Evolutionary conservation across 1,284 basidiomycete genomes (phyloP).

Genomic region (Golubevia sp.): DNA sequence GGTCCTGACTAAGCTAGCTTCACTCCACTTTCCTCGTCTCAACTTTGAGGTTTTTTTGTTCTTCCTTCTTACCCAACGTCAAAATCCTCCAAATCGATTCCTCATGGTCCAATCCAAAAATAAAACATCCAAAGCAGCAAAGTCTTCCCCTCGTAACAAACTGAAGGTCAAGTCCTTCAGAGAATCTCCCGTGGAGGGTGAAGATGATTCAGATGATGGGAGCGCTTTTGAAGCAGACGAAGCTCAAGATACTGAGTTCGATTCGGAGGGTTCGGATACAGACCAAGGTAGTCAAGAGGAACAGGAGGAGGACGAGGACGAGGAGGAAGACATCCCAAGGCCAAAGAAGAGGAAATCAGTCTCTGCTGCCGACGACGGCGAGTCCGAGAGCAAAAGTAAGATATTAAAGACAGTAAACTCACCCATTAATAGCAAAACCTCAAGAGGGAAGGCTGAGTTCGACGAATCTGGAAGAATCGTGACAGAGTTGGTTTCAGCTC

Average conservation of each 20-base stretch:
- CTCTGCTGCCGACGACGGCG: background rate
- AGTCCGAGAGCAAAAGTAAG: background rate
- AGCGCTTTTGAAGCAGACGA: too few relatives aligned
- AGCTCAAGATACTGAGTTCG: background rate
- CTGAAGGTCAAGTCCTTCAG: background rate
- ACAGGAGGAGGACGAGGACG: background rate
- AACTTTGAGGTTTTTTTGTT: too few relatives aligned
- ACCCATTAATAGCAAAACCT: background rate
- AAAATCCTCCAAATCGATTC: too few relatives aligned
- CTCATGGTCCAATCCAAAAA: too few relatives aligned
- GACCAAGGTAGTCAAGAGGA: background rate
- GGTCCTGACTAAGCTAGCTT: too few relatives aligned
- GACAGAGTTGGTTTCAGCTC: background rate
- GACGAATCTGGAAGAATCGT: background rate
- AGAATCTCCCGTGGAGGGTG: background rate
- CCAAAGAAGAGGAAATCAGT: background rate
- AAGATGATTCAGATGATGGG: conserved; percentile 6
- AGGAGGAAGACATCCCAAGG: background rate
- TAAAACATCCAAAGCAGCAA: too few relatives aligned
- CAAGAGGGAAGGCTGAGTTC: background rate
- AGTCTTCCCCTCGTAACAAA: too few relatives aligned
- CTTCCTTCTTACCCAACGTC: too few relatives aligned
- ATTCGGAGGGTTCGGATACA: conserved; percentile 1
- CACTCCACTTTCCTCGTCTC: too few relatives aligned
- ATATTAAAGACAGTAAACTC: conserved; percentile 1